Evolutionary conservation across 1,284 basidiomycete species (phyloP).

Genomic region (Rhizoctonia solani): DNA sequence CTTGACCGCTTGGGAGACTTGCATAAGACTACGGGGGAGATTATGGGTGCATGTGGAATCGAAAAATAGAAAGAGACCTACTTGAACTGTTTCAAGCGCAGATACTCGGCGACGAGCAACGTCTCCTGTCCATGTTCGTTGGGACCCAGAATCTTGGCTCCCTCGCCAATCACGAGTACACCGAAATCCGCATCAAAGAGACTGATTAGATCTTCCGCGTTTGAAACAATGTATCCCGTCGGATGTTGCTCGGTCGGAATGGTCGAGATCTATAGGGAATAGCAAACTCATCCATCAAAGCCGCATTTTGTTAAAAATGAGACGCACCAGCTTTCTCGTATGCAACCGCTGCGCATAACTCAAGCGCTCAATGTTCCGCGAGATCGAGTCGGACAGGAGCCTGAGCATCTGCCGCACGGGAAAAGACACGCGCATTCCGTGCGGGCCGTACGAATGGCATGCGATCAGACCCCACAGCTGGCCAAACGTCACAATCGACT

Average conservation of each 20-base stretch:
- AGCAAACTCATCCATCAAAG: conserved; percentile 8
- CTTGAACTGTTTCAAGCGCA: conserved; percentile 78
- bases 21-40: conserved; percentile 51
- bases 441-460: conserved; percentile 78
- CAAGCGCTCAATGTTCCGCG: conserved; percentile 80
- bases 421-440: conserved; percentile 84
- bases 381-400: conserved; percentile 81
- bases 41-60: too few relatives aligned
- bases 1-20: conserved; percentile 71
- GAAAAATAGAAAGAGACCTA: conserved; percentile 49
- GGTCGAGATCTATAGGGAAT: conserved; percentile 78
- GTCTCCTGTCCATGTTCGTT: conserved; percentile 85
- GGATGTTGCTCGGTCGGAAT: conserved; percentile 73
- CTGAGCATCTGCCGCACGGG: conserved; percentile 82
- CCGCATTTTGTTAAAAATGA: conserved; percentile 22
- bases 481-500: conserved; percentile 85
- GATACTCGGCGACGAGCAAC: conserved; percentile 80
- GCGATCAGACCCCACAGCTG: conserved; percentile 84
- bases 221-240: conserved; percentile 84
- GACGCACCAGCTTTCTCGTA: conserved; percentile 71
- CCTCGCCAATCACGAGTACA: conserved; percentile 82
- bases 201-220: conserved; percentile 80
- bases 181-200: conserved; percentile 87
- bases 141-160: conserved; percentile 82
- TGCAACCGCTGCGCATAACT: conserved; percentile 80